Conservation (phyloP, 106 monocot species). For the Posidonia australis region DNA sequence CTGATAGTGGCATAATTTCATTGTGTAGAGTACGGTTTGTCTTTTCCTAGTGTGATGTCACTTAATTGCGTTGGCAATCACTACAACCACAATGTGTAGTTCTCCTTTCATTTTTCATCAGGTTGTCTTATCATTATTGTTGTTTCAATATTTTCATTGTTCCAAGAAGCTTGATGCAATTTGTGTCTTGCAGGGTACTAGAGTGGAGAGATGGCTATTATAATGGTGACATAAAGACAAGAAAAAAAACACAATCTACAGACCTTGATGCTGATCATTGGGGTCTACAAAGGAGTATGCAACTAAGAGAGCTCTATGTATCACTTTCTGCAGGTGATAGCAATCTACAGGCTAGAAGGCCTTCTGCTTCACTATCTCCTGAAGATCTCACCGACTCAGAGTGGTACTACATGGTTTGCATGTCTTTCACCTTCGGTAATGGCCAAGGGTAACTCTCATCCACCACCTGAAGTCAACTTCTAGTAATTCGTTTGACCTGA, state of each 20-base stretch:
- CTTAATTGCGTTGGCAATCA: too few relatives aligned
- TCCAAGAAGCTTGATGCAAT: too few relatives aligned
- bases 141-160: too few relatives aligned
- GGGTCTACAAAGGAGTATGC: slow-evolving; percentile 70
- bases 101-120: too few relatives aligned
- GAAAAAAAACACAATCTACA: slow-evolving; percentile 59
- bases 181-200: slow-evolving; percentile 28
- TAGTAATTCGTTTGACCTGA: too few relatives aligned
- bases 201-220: slow-evolving; percentile 74
- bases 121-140: too few relatives aligned
- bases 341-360: slow-evolving; percentile 53
- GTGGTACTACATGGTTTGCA: slow-evolving; percentile 96
- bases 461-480: not conserved
- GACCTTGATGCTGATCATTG: slow-evolving; percentile 51
- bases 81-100: too few relatives aligned
- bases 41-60: too few relatives aligned
- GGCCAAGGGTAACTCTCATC: slow-evolving; percentile 49
- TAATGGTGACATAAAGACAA: slow-evolving; percentile 89
- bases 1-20: too few relatives aligned
- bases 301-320: slow-evolving; percentile 59
- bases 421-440: slow-evolving; percentile 74
- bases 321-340: slow-evolving; percentile 65
- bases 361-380: slow-evolving; percentile 68
- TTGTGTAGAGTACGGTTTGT: too few relatives aligned
- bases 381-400: slow-evolving; percentile 78